phyloP scores from a whole-genome alignment of 2,329 filamentous ascomycete species.

The Hypocreales sp. region DNA sequence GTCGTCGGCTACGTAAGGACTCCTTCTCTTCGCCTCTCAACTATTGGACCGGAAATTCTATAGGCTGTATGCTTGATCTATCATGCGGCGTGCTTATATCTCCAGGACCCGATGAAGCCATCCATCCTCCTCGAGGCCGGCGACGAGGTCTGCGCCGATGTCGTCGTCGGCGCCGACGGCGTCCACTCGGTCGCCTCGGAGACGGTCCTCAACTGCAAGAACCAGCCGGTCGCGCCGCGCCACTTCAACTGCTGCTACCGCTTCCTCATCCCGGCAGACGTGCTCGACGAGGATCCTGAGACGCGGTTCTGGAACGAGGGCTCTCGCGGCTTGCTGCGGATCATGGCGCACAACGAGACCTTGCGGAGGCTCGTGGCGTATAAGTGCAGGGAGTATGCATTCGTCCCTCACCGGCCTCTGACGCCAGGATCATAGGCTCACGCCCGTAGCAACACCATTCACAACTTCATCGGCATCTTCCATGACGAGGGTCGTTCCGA shows the following conservation, averaged over 20 bases:
- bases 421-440: not conserved
- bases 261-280: constrained; percentile 16
- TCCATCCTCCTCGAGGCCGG: constrained; percentile 15
- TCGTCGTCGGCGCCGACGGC: constrained; percentile 30
- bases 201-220: constrained; percentile 11
- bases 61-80: too few relatives aligned
- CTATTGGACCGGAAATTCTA: too few relatives aligned
- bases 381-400: constrained; percentile 14
- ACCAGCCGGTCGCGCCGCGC: constrained; percentile 10
- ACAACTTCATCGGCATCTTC: constrained; percentile 19
- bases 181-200: constrained; percentile 18
- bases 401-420: not conserved
- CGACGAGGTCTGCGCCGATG: constrained; percentile 13
- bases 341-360: constrained; percentile 9
- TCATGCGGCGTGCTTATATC: too few relatives aligned
- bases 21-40: too few relatives aligned
- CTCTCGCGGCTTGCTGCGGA: constrained; percentile 9
- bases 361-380: constrained; percentile 16
- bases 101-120: constrained; percentile 10
- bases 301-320: constrained; percentile 15
- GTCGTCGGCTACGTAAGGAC: too few relatives aligned
- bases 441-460: constrained; percentile 11
- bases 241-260: constrained; percentile 19
- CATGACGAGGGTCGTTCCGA: constrained; percentile 8
- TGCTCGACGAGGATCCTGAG: constrained; percentile 14